Evolutionary conservation across 2,329 filamentous ascomycete species (phyloP).

Genomic region (Alternaria infectoria): DNA sequence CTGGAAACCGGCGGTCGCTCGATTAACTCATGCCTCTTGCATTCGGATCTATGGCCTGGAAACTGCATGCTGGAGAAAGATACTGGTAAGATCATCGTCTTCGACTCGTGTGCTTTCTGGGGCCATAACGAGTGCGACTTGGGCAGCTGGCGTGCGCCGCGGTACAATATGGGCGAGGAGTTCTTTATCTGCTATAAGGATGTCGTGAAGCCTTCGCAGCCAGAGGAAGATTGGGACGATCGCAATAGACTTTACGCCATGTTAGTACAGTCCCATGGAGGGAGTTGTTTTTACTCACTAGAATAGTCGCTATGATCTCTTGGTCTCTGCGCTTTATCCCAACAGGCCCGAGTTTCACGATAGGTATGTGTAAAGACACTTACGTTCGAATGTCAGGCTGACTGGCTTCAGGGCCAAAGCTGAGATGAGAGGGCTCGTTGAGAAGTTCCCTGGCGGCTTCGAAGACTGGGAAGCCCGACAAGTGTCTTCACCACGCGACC

Average conservation of each 20-base stretch:
- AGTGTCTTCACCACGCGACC: neutral
- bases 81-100: neutral
- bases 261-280: neutral
- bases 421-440: neutral
- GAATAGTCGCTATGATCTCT: neutral
- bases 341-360: neutral
- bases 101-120: neutral
- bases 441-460: neutral
- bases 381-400: neutral
- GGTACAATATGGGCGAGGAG: neutral
- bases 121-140: neutral
- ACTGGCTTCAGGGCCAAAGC: neutral
- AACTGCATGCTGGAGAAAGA: neutral
- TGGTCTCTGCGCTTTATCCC: neutral
- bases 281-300: neutral
- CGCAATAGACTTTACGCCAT: neutral
- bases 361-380: neutral
- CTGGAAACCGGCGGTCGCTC: neutral
- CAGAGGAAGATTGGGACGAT: neutral
- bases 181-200: neutral
- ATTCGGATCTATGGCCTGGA: neutral
- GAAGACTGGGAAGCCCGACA: neutral
- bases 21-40: neutral
- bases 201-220: neutral
- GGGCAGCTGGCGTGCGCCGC: neutral